A percentile compares a stretch with the other conserved stretches of the same genome.
These are phyloP conservation scores for Coriolopsis trogii DNA, from an alignment of 1,284 basidiomycete species.

Conservation along the genomic window DNA sequence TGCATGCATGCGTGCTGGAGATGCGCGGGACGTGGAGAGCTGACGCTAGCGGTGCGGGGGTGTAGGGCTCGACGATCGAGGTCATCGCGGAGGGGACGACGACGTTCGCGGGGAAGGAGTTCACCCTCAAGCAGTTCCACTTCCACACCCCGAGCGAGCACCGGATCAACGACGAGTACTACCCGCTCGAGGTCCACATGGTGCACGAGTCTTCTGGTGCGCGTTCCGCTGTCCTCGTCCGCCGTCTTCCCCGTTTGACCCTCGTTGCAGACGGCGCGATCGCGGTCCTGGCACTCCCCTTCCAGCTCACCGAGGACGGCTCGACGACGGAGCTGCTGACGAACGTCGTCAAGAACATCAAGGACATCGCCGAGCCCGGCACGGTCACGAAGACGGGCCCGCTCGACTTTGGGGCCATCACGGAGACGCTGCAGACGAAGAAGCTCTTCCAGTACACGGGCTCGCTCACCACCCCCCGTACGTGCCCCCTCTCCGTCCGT, in stretches of 20 bases:
- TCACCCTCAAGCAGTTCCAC: conserved; percentile 4
- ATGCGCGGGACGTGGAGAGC: too few species aligned
- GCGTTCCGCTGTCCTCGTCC: too few species aligned
- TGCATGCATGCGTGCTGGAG: too few species aligned
- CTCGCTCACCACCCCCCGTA: conserved; percentile 2
- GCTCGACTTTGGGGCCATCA: background rate
- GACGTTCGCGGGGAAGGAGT: conserved; percentile 1
- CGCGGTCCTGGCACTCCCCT: conserved; percentile 1
- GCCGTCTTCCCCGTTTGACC: too few species aligned
- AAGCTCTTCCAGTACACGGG: conserved; percentile 5
- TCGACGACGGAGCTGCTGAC: background rate
- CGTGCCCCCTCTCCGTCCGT: too few species aligned
- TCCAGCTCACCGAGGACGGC: conserved; percentile 3
- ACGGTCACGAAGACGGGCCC: conserved; percentile 1
- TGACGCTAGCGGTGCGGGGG: too few species aligned
- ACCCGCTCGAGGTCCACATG: conserved; percentile 1
- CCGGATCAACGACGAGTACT: conserved; percentile 4
- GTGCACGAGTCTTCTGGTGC: background rate
- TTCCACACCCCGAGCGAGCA: conserved; percentile 4
- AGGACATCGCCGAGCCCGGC: conserved; percentile 1
- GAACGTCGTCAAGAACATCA: conserved; percentile 4
- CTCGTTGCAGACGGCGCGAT: background rate
- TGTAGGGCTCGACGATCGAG: conserved; percentile 4
- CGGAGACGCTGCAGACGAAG: conserved; percentile 1
- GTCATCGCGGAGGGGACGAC: conserved; percentile 1